Base-by-base conservation (phyloP, 306 rosid species). In the Cicer arietinum region DNA sequence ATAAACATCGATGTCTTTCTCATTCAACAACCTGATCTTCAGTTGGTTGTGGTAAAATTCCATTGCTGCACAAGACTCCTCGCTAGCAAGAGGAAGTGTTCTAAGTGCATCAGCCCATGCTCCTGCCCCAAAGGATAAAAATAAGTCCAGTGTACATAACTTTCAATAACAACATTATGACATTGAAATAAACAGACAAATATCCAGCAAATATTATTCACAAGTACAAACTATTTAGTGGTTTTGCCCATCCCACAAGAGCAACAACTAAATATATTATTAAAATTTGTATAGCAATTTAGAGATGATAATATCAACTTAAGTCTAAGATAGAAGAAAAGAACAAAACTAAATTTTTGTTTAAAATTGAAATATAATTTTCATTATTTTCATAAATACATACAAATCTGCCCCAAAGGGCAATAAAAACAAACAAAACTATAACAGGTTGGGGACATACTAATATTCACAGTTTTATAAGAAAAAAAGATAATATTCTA, bases 31-130 rank as follows among this genome's bases (percentile, higher is more conserved):
- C 83, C 98, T 80, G 76, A 83, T 83, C 87, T 85, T 91, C 76
- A 91, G 67, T 69, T 94, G 98, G 86, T 70, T 87, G 85, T 94
- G 96, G 83, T 88, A 94, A 84, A 86, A 86, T 79, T 94, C 94
- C 81, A 90, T 75, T 30, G 96, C 94, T 10, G 96, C 90, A 78
- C 88, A 85, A 30, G 96, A 84, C 82, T 94, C 98, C 57, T 83
- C 89, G 88, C 94, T 91, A 75, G 98, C 88, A 65, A 91, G 88
- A 51, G 98, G 94, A 79, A 91, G 92, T 74, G 77, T 85, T 83
- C 84, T 80, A 51, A 94, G 89, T 52, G 91, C 85, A 25, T 61
- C 47, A 30, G 71, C 84, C 98, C 98, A 94, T 62, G 76, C 80
- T 73, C 90, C 97, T 94, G 76, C 50, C 70, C 60, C 79, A 48